Percentiles rank a stretch among this genome's conserved stretches.
Evolutionary conservation across 192 early-diverging fungal species (phyloP).

Genomic region (Podila minutissima): DNA sequence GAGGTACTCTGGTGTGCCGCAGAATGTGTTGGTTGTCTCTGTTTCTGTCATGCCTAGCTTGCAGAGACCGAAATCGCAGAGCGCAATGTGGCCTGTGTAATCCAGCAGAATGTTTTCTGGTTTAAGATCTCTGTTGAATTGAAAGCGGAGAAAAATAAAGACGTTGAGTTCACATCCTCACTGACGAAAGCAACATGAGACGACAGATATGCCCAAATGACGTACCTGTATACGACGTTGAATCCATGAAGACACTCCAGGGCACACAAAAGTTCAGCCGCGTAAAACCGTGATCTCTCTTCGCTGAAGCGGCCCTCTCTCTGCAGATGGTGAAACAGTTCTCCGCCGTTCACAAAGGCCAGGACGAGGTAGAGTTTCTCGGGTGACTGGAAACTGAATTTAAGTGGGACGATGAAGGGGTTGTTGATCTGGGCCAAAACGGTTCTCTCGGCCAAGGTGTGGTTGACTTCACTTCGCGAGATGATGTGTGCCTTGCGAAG

Average conservation of each 20-base stretch:
- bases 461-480: slow-evolving; percentile 90
- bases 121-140: slow-evolving; percentile 87
- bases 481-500: slow-evolving; percentile 95
- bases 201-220: slow-evolving; percentile 32
- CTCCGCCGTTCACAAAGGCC: slow-evolving; percentile 96
- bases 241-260: slow-evolving; percentile 93
- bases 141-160: slow-evolving; percentile 56
- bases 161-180: slow-evolving; percentile 24
- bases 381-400: slow-evolving; percentile 94
- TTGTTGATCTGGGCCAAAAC: slow-evolving; percentile 91
- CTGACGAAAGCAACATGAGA: slow-evolving; percentile 45
- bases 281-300: slow-evolving; percentile 91
- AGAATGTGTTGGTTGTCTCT: slow-evolving; percentile 93
- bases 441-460: slow-evolving; percentile 93
- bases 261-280: slow-evolving; percentile 90
- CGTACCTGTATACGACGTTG: slow-evolving; percentile 71
- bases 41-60: slow-evolving; percentile 95
- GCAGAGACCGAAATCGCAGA: slow-evolving; percentile 95
- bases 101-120: slow-evolving; percentile 97
- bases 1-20: slow-evolving; percentile 99
- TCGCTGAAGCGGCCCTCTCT: slow-evolving; percentile 89
- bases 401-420: slow-evolving; percentile 94
- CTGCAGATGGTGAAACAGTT: slow-evolving; percentile 96
- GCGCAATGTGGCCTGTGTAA: slow-evolving; percentile 92
- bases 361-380: slow-evolving; percentile 96